These are phyloP conservation scores for Chlamydomonas asymmetrica DNA, from an alignment of 139 green algal species.

Conservation along the genomic window DNA sequence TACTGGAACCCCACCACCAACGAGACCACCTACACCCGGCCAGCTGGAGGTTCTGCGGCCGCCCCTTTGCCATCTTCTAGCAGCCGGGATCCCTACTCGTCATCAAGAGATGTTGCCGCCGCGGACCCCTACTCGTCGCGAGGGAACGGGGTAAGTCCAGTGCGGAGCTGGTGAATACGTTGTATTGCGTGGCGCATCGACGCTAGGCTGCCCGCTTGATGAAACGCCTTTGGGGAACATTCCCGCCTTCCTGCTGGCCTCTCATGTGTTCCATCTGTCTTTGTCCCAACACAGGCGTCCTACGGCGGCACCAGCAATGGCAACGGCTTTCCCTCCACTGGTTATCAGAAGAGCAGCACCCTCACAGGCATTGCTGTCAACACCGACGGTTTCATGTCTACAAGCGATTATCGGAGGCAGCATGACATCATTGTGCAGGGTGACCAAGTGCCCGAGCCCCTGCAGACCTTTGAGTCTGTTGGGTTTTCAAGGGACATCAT, in stretches of 20 bases:
- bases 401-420: slow-evolving; percentile 49
- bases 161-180: too few species aligned
- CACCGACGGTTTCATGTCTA: slow-evolving; percentile 38
- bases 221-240: too few species aligned
- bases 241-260: too few species aligned
- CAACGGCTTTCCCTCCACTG: slow-evolving; percentile 22
- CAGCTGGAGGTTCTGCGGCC: slow-evolving; percentile 16
- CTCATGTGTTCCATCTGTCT: too few species aligned
- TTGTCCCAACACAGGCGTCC: too few species aligned
- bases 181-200: too few species aligned
- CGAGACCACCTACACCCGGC: slow-evolving; percentile 73
- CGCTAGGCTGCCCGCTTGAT: too few species aligned
- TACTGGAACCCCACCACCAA: slow-evolving; percentile 88
- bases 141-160: too few species aligned
- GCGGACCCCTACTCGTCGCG: background rate
- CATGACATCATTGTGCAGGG: slow-evolving; percentile 67
- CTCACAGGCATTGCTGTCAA: slow-evolving; percentile 12
- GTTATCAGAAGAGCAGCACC: slow-evolving; percentile 9
- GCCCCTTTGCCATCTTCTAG: background rate
- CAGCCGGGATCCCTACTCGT: background rate
- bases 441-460: slow-evolving; percentile 59
- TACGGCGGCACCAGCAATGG: slow-evolving; percentile 30
- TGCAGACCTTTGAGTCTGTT: slow-evolving; percentile 74
- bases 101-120: background rate
- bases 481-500: slow-evolving; percentile 75